Base-by-base conservation (phyloP, 2,329 filamentous ascomycete species). In the Berkeleyomyces rouxiae region DNA sequence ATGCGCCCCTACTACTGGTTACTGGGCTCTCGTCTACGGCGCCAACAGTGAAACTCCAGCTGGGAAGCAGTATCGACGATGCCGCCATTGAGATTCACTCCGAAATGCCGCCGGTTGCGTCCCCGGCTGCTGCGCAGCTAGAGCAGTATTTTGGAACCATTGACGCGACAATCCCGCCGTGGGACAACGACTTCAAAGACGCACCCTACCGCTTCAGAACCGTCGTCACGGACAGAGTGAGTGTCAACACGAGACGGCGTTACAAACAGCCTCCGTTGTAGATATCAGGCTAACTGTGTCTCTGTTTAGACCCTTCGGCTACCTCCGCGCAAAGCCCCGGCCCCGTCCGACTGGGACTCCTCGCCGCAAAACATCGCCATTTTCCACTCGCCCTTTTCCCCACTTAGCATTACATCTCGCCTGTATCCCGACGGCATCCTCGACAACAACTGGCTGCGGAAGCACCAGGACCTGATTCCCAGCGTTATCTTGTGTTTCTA, bases 341-440 rank as follows among this genome's bases (percentile, higher is more conserved):
- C 81, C 57, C 80, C 78, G 16, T 76, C 78, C 57, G 74, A 79
- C 62, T 74, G 79, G 68, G 78, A 80, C 59, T 69, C 73, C 3
- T 74, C 78, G 61, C 49, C 61, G 11, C 57, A 72, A 74, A 44
- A 71, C 76, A 33, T 73, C 77, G 16, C 75, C 79, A 64, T 84
- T n/a, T 76, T 96, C 3, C 92, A 97, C 72, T 97, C 93, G 10
- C 89, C 91, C 1, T 84, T 96, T 67, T 97, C 93, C 2, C 93
- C 92, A 0, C 78, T 97, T 39, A 93, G 88, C 46, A 90, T 91
- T 3, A 81, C 80, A 6, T 96, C 92, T 6, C 78, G 83, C 2
- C 79, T 95, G 2, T 97, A 93, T 70, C 91, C 92, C 6, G 93
- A 97, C 74, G 93, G 92, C 3, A 77, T 96, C 64, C 83, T 96